phyloP scores from a whole-genome alignment of 2,329 filamentous ascomycete species.

The Diaporthe eres region DNA sequence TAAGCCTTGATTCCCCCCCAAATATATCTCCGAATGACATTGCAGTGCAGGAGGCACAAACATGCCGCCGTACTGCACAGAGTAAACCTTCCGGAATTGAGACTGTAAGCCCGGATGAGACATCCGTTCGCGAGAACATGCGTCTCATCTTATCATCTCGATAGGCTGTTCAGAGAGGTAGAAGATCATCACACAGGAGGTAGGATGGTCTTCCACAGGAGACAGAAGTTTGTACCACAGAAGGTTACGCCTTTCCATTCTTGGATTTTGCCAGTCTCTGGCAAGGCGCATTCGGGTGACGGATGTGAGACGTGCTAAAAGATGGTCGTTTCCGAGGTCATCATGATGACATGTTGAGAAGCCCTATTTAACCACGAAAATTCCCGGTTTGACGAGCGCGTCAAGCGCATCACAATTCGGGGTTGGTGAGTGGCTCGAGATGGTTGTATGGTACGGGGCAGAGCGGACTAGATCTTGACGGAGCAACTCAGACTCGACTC shows the following conservation, averaged over 20 bases:
- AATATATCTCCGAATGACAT: not conserved
- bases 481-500: not conserved
- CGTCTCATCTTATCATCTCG: no score
- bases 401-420: slow-evolving; percentile 9
- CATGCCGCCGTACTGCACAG: not conserved
- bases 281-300: not conserved
- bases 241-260: not conserved
- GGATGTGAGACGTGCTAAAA: not conserved
- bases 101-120: not conserved
- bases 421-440: not conserved
- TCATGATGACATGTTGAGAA: not conserved
- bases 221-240: not conserved
- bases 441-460: not conserved
- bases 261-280: not conserved
- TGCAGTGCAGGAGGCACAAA: not conserved
- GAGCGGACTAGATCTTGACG: not conserved
- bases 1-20: slow-evolving; percentile 20
- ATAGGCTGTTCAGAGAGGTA: no score
- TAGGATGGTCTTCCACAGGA: not conserved
- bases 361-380: not conserved
- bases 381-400: slow-evolving; percentile 18
- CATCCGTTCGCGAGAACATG: no score
- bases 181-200: no score
- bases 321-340: not conserved
- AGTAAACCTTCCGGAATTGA: not conserved